These are phyloP conservation scores for Pyrenophora teres DNA, from an alignment of 2,329 filamentous ascomycete species.

Conservation along the genomic window DNA sequence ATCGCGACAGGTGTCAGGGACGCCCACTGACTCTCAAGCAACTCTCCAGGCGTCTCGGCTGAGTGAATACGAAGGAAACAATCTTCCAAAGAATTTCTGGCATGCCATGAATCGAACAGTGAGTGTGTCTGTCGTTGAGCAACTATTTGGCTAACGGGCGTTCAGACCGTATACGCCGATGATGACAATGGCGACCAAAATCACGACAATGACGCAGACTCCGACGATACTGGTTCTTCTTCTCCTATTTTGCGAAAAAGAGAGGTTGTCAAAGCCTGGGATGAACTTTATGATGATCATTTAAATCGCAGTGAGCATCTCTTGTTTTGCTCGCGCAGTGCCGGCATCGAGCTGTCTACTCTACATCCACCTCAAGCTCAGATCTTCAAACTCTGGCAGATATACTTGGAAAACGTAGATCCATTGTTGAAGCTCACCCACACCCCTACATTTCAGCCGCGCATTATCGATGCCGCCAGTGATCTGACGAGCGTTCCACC, in stretches of 20 bases:
- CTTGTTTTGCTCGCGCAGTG: conserved; percentile 56
- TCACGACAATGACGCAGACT: conserved; percentile 4
- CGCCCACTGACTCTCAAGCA: neutral
- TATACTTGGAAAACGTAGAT: conserved; percentile 61
- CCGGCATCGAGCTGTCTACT: conserved; percentile 64
- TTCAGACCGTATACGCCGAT: neutral
- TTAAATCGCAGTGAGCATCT: conserved; percentile 53
- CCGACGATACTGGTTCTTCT: conserved; percentile 10
- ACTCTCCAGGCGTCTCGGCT: conserved; percentile 2
- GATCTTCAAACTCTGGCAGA: conserved; percentile 73
- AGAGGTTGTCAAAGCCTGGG: conserved; percentile 53
- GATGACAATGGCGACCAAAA: neutral
- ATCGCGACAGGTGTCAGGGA: neutral
- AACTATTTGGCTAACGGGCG: neutral
- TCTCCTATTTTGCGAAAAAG: conserved; percentile 16
- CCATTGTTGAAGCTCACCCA: conserved; percentile 37
- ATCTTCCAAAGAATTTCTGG: conserved; percentile 28
- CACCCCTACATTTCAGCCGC: conserved; percentile 52
- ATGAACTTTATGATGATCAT: conserved; percentile 32
- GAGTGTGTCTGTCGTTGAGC: neutral
- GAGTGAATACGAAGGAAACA: neutral
- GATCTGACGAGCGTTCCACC: conserved; percentile 57
- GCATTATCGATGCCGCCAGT: conserved; percentile 64
- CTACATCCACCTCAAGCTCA: conserved; percentile 70
- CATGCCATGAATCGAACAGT: conserved; percentile 29